phyloP scores from a whole-genome alignment of 257 asterid genomes.

The Fraxinus pennsylvanica region DNA sequence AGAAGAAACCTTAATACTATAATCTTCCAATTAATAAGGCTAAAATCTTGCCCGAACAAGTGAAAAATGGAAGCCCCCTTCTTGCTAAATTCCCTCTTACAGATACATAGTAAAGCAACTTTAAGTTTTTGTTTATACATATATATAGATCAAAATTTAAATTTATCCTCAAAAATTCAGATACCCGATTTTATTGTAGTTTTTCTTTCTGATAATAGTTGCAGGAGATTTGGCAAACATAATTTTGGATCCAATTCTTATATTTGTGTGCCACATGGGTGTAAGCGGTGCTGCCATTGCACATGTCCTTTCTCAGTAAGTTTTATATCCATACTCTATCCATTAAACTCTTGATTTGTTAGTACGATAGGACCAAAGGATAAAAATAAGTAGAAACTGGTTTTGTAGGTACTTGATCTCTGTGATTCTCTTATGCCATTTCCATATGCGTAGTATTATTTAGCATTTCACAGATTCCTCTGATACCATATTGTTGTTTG shows the following conservation, averaged over 20 bases:
- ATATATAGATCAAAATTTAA: neutral
- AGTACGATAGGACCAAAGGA: neutral
- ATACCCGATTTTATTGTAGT: neutral
- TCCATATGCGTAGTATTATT: neutral
- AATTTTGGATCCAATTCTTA: constrained; percentile 83
- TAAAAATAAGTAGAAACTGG: too few species aligned
- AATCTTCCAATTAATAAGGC: neutral
- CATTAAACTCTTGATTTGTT: neutral
- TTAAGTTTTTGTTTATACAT: neutral
- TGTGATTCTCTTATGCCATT: too few species aligned
- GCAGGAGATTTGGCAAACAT: constrained; percentile 73
- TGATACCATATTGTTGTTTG: neutral
- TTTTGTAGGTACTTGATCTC: too few species aligned
- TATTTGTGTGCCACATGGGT: constrained; percentile 69
- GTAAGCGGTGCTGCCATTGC: constrained; percentile 98
- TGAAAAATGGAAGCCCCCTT: neutral
- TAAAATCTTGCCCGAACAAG: neutral
- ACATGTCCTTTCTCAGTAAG: constrained; percentile 94
- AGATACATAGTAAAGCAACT: neutral
- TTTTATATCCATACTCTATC: neutral
- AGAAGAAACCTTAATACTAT: neutral
- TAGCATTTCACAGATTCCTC: neutral
- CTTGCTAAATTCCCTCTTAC: neutral
- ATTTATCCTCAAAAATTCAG: neutral
- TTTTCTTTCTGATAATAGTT: constrained; percentile 40